Percentiles rank a stretch among this genome's conserved stretches.
phyloP scores from a whole-genome alignment of 73 alveolate genomes.

The Paramecium primaurelia region DNA sequence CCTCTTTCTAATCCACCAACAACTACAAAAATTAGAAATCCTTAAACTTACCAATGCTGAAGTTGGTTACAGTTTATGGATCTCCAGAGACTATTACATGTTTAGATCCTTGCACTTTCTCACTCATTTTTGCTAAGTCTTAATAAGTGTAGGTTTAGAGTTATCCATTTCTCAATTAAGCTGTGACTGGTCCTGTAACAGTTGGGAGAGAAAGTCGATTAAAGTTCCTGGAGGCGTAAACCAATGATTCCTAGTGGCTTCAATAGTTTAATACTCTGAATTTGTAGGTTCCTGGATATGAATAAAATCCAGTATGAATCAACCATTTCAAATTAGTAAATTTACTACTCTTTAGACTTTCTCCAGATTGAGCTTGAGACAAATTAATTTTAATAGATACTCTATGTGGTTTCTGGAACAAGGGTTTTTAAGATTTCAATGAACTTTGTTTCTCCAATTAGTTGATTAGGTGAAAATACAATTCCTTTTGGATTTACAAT shows the following conservation, averaged over 20 bases:
- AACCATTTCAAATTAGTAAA: conserved; percentile 44
- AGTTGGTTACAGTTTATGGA: conserved; percentile 10
- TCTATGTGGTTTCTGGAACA: conserved; percentile 44
- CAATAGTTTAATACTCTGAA: conserved; percentile 43
- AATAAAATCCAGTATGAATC: conserved; percentile 61
- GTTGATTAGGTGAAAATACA: conserved; percentile 49
- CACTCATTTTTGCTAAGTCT: background rate
- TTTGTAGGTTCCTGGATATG: conserved; percentile 62
- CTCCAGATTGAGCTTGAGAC: conserved; percentile 30
- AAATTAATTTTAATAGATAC: background rate
- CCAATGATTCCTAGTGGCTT: conserved; percentile 12
- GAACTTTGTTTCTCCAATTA: conserved; percentile 25
- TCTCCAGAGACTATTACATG: conserved; percentile 33
- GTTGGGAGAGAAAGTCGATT: conserved; percentile 44
- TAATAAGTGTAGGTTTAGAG: background rate
- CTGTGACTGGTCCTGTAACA: conserved; percentile 45
- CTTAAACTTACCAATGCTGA: background rate
- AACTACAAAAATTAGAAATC: background rate
- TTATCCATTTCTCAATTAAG: background rate
- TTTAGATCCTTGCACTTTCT: background rate
- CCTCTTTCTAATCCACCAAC: conserved; percentile 28
- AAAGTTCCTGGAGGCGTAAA: conserved; percentile 54
- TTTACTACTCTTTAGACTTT: conserved; percentile 5
- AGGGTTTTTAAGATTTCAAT: conserved; percentile 35
- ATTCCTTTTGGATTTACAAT: conserved; percentile 54